Conservation (phyloP, 2,329 filamentous ascomycete species). For the Aspergillus brunneoviolaceus region DNA sequence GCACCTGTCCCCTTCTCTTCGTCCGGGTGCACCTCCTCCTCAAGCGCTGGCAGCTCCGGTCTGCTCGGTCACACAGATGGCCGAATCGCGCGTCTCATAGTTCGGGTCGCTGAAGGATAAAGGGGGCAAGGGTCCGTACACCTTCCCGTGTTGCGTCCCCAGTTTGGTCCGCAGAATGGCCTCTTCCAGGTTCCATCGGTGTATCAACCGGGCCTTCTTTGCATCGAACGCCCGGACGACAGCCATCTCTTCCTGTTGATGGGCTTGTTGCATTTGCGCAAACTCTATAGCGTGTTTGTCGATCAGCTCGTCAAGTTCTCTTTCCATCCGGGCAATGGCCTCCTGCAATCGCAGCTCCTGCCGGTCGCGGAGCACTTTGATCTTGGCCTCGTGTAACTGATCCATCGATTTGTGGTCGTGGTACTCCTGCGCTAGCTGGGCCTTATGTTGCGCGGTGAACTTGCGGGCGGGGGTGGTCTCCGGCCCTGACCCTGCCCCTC, state of each 20-base stretch:
- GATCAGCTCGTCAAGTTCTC: slow-evolving; percentile 38
- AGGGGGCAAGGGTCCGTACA: slow-evolving; percentile 41
- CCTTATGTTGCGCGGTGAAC: slow-evolving; percentile 43
- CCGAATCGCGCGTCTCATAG: slow-evolving; percentile 30
- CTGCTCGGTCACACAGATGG: slow-evolving; percentile 27
- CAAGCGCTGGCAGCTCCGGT: slow-evolving; percentile 10
- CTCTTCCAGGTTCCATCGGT: slow-evolving; percentile 45
- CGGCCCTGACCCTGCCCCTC: slow-evolving; percentile 20
- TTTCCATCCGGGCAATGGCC: slow-evolving; percentile 40
- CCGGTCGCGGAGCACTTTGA: slow-evolving; percentile 49
- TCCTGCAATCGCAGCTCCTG: slow-evolving; percentile 45
- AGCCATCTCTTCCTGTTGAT: slow-evolving; percentile 34
- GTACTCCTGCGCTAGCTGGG: slow-evolving; percentile 46
- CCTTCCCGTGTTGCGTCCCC: slow-evolving; percentile 35
- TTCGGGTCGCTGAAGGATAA: slow-evolving; percentile 33
- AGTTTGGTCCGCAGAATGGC: slow-evolving; percentile 41
- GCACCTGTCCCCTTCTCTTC: slow-evolving; percentile 17
- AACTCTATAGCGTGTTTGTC: slow-evolving; percentile 33
- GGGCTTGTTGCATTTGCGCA: slow-evolving; percentile 35
- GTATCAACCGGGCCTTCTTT: slow-evolving; percentile 36
- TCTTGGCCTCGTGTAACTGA: slow-evolving; percentile 43
- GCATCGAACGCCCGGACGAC: slow-evolving; percentile 32
- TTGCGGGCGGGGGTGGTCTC: slow-evolving; percentile 30
- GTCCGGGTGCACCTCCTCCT: slow-evolving; percentile 17
- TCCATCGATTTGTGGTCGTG: slow-evolving; percentile 46